A percentile compares a stretch with the other conserved stretches of the same genome.
phyloP scores from a whole-genome alignment of 2,329 filamentous ascomycete species.

The Aureobasidium sp. region DNA sequence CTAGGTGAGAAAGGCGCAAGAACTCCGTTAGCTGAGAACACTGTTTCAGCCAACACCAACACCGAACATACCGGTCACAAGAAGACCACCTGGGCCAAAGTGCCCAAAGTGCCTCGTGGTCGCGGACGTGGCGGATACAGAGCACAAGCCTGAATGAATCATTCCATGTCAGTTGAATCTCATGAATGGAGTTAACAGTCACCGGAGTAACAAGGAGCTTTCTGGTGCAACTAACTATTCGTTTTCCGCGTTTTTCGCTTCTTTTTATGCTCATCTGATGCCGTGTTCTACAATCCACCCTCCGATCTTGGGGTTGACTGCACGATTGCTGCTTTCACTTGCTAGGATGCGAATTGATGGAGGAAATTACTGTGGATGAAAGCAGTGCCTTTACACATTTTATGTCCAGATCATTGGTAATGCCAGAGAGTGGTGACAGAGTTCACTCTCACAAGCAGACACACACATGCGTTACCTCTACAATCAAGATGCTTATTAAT shows the following conservation, averaged over 20 bases:
- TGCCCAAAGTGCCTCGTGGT: background rate
- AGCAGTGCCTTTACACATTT: background rate
- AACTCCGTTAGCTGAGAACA: background rate
- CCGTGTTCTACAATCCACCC: background rate
- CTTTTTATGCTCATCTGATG: background rate
- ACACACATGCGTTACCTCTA: background rate
- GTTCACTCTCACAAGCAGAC: background rate
- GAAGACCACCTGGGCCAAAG: background rate
- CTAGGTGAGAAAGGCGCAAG: background rate
- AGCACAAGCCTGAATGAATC: background rate
- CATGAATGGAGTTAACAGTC: background rate
- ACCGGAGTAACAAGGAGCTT: constrained; percentile 2
- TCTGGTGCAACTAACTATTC: background rate
- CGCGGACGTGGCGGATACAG: background rate
- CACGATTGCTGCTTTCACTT: background rate
- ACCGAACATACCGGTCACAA: background rate
- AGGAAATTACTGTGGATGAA: background rate
- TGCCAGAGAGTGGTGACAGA: background rate
- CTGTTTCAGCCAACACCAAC: background rate
- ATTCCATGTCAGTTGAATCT: background rate
- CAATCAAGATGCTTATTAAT: background rate
- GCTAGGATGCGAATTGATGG: background rate
- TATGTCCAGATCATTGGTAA: background rate
- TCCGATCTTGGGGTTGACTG: background rate
- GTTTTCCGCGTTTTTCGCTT: background rate